phyloP scores from a whole-genome alignment of 2,329 filamentous ascomycete species.

The Penicillium brasilianum region DNA sequence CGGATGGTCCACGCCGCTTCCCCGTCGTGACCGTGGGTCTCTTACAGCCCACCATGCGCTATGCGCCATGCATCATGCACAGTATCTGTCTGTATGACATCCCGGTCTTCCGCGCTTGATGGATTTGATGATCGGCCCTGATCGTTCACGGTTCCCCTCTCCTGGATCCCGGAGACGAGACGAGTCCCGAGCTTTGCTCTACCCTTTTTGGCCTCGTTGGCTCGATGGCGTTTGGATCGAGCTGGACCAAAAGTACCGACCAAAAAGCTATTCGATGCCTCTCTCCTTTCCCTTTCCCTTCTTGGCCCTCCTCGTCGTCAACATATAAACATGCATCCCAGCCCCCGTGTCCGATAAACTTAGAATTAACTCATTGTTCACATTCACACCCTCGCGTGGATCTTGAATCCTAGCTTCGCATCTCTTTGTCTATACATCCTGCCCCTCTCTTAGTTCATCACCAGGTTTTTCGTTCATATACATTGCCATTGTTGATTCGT shows the following conservation, averaged over 20 bases:
- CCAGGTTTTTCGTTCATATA: constrained; percentile 29
- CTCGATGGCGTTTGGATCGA: neutral
- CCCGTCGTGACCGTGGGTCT: constrained; percentile 30
- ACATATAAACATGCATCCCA: constrained; percentile 45
- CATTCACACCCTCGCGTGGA: constrained; percentile 31
- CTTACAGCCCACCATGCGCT: constrained; percentile 4
- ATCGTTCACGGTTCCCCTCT: constrained; percentile 33
- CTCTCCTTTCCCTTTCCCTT: constrained; percentile 2
- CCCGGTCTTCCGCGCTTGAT: constrained; percentile 28
- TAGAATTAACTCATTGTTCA: constrained; percentile 30
- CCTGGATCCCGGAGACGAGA: constrained; percentile 26
- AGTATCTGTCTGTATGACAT: constrained; percentile 33
- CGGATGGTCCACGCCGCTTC: constrained; percentile 28
- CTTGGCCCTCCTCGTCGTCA: constrained; percentile 26
- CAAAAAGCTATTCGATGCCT: neutral
- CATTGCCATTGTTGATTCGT: constrained; percentile 20
- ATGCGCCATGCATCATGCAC: constrained; percentile 18
- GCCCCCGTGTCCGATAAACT: constrained; percentile 30
- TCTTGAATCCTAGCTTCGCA: constrained; percentile 23
- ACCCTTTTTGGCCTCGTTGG: neutral
- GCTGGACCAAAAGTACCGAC: constrained; percentile 21
- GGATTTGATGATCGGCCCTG: constrained; percentile 29
- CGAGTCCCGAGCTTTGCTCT: constrained; percentile 14
- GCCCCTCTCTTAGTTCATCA: constrained; percentile 19
- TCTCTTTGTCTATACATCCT: constrained; percentile 22